These are phyloP conservation scores for Tolypocladium sp. DNA, from an alignment of 2,329 filamentous ascomycete genomes.

Conservation along the genomic window DNA sequence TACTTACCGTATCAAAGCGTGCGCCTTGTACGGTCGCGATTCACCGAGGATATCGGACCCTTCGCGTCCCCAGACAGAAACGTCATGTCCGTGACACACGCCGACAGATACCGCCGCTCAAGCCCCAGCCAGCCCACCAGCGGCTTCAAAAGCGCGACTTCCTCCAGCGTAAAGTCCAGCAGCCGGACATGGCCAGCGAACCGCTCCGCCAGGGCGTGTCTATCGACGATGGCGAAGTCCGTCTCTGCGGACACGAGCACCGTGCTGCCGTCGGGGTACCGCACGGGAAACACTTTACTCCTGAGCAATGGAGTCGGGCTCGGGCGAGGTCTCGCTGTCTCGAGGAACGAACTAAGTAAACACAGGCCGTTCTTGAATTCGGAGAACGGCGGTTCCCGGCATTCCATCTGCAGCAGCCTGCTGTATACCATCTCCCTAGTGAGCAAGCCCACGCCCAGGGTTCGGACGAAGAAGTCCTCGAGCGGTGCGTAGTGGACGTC, in stretches of 20 bases:
- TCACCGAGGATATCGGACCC: constrained; percentile 10
- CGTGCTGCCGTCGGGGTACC: constrained; percentile 8
- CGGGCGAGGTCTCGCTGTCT: neutral
- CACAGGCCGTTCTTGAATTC: constrained; percentile 20
- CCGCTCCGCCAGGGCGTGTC: constrained; percentile 12
- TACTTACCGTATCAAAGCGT: constrained; percentile 21
- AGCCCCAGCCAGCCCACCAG: constrained; percentile 25
- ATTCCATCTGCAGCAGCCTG: constrained; percentile 14
- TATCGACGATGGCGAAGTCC: constrained; percentile 25
- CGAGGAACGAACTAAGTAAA: constrained; percentile 22
- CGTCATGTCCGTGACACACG: constrained; percentile 21
- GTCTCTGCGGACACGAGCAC: constrained; percentile 5
- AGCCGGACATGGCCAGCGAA: constrained; percentile 20
- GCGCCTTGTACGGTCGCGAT: constrained; percentile 17
- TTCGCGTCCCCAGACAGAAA: constrained; percentile 9
- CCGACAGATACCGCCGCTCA: constrained; percentile 20
- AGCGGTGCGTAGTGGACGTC: constrained; percentile 18
- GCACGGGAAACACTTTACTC: constrained; percentile 13
- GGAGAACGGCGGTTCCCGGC: neutral
- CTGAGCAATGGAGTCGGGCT: constrained; percentile 5
- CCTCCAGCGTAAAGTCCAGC: constrained; percentile 24
- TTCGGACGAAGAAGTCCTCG: constrained; percentile 18
- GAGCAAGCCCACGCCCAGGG: constrained; percentile 18
- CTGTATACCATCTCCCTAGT: constrained; percentile 20
- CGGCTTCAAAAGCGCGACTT: constrained; percentile 16